Evolutionary conservation across 2,329 filamentous ascomycete species (phyloP).

Genomic region (Knoxdaviesia proteae): DNA sequence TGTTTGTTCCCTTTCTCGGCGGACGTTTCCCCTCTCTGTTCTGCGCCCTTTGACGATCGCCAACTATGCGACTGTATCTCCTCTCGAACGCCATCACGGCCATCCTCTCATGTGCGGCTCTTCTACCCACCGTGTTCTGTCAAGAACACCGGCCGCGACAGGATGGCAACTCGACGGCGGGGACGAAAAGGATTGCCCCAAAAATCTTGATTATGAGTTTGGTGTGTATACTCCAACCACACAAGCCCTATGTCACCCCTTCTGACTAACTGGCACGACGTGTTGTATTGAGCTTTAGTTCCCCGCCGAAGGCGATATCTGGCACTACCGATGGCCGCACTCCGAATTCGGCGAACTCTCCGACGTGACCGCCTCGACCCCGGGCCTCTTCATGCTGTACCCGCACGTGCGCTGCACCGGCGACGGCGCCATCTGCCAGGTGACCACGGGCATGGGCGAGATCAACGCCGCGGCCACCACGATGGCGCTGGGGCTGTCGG

Average conservation of each 20-base stretch:
- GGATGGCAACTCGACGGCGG: neutral
- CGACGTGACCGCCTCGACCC: constrained; percentile 32
- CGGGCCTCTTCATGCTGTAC: constrained; percentile 44
- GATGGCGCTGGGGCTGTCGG: constrained; percentile 38
- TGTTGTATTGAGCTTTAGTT: constrained; percentile 23
- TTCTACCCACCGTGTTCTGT: neutral
- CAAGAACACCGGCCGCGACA: neutral
- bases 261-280: neutral
- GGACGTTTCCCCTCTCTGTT: neutral
- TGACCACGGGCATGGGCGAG: constrained; percentile 47
- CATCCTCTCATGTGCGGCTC: constrained; percentile 1
- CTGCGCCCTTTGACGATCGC: no score
- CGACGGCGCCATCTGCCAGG: constrained; percentile 41
- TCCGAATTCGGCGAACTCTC: constrained; percentile 31
- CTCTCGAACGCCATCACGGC: no score
- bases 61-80: neutral
- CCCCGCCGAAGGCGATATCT: constrained; percentile 36
- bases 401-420: constrained; percentile 43
- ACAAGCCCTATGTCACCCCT: neutral
- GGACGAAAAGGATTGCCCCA: constrained; percentile 20
- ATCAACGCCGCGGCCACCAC: constrained; percentile 56
- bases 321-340: constrained; percentile 30
- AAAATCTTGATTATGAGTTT: constrained; percentile 43
- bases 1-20: neutral
- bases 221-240: constrained; percentile 16